phyloP scores from a whole-genome alignment of 2,329 filamentous ascomycete species.

The Metarhizium humberi region DNA sequence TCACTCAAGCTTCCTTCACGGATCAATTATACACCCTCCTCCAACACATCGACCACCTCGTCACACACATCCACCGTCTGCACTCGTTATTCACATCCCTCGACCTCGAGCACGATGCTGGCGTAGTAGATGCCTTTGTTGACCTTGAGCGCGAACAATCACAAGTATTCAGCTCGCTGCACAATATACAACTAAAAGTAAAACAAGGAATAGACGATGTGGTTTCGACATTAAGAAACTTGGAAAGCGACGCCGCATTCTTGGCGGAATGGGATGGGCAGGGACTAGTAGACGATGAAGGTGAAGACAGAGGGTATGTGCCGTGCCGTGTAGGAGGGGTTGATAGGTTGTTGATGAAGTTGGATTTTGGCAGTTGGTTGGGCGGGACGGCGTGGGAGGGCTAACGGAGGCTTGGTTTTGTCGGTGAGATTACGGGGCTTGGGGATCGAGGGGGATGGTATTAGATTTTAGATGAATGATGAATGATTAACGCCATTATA shows the following conservation, averaged over 20 bases:
- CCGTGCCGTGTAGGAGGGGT: slow-evolving; percentile 69
- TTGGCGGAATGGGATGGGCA: slow-evolving; percentile 33
- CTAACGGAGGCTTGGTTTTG: not conserved
- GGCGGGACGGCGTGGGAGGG: slow-evolving; percentile 19
- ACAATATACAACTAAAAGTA: slow-evolving; percentile 53
- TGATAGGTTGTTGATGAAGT: slow-evolving; percentile 81
- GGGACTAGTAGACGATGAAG: slow-evolving; percentile 28
- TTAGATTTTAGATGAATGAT: not conserved
- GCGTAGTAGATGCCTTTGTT: slow-evolving; percentile 66
- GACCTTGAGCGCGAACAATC: slow-evolving; percentile 64
- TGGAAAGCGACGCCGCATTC: slow-evolving; percentile 36
- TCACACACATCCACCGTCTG: slow-evolving; percentile 66
- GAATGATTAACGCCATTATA: not conserved
- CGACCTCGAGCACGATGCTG: slow-evolving; percentile 74
- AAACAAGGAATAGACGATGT: slow-evolving; percentile 60
- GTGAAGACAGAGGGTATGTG: slow-evolving; percentile 42
- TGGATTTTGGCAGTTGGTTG: slow-evolving; percentile 62
- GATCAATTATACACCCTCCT: slow-evolving; percentile 57
- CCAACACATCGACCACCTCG: slow-evolving; percentile 70
- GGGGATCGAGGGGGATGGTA: not conserved
- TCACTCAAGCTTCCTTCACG: slow-evolving; percentile 56
- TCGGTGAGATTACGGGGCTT: not conserved
- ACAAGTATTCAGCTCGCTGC: slow-evolving; percentile 56
- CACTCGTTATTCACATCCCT: slow-evolving; percentile 67
- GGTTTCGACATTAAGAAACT: slow-evolving; percentile 41